Base-by-base conservation (phyloP, 352 stramenopile genomes). In the Pythium folliculosum region DNA sequence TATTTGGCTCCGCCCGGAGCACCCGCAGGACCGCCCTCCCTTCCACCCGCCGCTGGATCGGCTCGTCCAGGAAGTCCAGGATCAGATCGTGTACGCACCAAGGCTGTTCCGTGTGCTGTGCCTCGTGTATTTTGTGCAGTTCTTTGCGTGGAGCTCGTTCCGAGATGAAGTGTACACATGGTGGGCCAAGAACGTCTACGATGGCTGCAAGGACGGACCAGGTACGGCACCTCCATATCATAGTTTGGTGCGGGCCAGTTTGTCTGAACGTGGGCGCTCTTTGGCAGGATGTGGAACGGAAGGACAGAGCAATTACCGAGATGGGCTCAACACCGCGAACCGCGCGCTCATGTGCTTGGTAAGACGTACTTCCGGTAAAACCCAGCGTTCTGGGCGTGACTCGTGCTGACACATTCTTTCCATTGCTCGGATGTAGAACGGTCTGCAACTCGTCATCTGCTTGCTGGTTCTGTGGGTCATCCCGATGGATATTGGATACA, bases 91-190 rank as follows among this genome's bases (percentile, higher is more conserved):
- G 6, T 82, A 83, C 43, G 80, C 85, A 0, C 85, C 85, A 3
- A 79, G 77, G 44, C 40, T 90, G 17, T 90, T 91, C 47, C 82
- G 83, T 3, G 77, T 90, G 32, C 63, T 93, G 44, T 91, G 85
- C 54, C 47, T 91, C 22, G 69, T 93, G 22, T 77, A 91, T 52
- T 89, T 91, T 45, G 72, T 91, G 8, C 70, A 90, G n/a, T 90
- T 77, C 66, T 91, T 89, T 44, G 83, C 82, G 12, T 93, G 82
- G 82, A 78, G 76, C 21, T 76, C 81, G n/a, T 93, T 93, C 30
- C 82, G 82, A 47, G 80, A 89, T 60, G 80, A 90, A 62, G 81
- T 82, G 44, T 93, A 85, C 64, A 76, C 79, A 44, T 93, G 85
- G 85, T 93, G 85, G 85, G 81, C 78, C 7, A 76, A 74, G 16